Base-by-base conservation (phyloP, 2,329 filamentous ascomycete species). In the Colletotrichum sp. region DNA sequence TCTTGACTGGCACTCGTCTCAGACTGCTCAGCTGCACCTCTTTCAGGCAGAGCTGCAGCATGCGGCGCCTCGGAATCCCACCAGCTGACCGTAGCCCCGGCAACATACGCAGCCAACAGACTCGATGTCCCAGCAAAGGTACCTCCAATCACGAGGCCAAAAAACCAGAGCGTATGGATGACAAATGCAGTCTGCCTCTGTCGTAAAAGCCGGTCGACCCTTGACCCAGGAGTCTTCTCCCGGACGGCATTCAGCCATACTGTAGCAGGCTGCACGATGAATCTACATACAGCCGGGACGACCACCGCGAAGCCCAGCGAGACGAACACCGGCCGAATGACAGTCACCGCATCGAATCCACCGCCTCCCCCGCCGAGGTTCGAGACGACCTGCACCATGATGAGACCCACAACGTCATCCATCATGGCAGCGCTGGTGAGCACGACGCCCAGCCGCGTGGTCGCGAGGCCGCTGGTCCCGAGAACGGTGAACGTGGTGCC, bases 361-460 rank as follows among this genome's bases (percentile, higher is more conserved):
- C 5, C 75, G 49, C 11, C 77, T 5, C 72, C 77, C 79, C 62
- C 82, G 70, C 83, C 93, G 0, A 96, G 86, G 63, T 92, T 93
- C 0, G 93, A 90, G 27, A 97, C 93, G 62, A 96, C 89, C 78
- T 95, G 91, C 0, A 95, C 93, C 91, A 96, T 94, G 9, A 96
- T 91, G 12, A 96, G 85, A 0, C 94, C 94, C 2, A 95, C 90
- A 0, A 96, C 92, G 84, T 97, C 95, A 81, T 97, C 95, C 85
- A 97, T 91, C 91, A 97, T 95, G 0, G 95, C 95, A 1, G 94
- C 94, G 75, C 91, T 93, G 4, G 91, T 91, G 1, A 96, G 87
- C 0, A 97, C 90, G 84, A 92, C 72, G 85, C 95, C 89, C 7
- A 90, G 81, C 9, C 88, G 84, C 3, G 88, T 87, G 2, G 82